Conservation (phyloP, 139 green algal genomes). For the Micractinium sp. region DNA sequence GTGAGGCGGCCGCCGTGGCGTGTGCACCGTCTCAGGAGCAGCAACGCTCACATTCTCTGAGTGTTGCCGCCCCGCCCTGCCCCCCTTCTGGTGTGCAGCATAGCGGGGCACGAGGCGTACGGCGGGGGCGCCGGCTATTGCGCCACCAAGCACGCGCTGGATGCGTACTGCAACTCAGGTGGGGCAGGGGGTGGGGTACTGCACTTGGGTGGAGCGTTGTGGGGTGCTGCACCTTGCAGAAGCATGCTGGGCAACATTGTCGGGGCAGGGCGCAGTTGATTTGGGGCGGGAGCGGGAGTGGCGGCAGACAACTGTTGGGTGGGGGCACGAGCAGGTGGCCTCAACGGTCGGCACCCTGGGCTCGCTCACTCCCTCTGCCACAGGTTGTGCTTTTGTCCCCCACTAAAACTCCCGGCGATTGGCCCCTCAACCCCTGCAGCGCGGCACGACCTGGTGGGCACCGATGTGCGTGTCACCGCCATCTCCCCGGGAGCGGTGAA, state of each 20-base stretch:
- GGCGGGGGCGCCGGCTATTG: slow-evolving; percentile 78
- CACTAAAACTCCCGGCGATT: not conserved
- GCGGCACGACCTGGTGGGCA: slow-evolving; percentile 83
- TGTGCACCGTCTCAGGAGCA: not conserved
- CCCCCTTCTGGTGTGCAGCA: not conserved
- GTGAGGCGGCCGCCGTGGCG: no score
- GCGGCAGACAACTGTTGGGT: no score
- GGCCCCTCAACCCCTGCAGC: not conserved
- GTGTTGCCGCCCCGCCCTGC: no score
- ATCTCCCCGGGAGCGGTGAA: slow-evolving; percentile 65
- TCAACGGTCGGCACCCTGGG: no score
- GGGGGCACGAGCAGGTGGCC: no score
- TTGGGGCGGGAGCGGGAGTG: no score
- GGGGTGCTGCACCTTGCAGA: no score
- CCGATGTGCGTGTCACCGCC: slow-evolving; percentile 73
- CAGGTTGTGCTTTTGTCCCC: not conserved
- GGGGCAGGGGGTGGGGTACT: no score
- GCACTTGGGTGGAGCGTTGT: no score
- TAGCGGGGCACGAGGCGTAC: slow-evolving; percentile 16
- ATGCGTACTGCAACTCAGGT: slow-evolving; percentile 67
- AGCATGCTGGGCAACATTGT: no score
- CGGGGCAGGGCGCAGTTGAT: no score
- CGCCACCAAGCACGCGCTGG: slow-evolving; percentile 78
- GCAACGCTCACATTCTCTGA: no score
- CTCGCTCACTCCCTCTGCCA: not conserved